A percentile compares a stretch with the other conserved stretches of the same genome.
These are phyloP conservation scores for Kwoniella shandongensis DNA, from an alignment of 768 basidiomycete species.

Conservation along the genomic window DNA sequence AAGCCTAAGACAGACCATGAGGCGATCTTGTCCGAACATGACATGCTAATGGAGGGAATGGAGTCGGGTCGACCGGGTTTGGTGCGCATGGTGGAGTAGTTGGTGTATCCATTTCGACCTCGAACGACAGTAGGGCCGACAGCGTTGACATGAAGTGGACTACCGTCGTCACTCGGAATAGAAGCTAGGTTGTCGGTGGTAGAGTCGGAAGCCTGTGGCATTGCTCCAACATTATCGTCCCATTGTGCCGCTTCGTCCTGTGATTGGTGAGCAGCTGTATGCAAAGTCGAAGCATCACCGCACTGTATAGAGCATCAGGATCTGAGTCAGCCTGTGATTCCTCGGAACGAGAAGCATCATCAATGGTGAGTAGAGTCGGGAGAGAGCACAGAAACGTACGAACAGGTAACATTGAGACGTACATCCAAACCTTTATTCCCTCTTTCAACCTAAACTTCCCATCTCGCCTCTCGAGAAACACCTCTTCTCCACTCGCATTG, in stretches of 20 bases:
- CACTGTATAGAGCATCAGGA: slow-evolving; percentile 58
- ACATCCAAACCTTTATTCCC: slow-evolving; percentile 63
- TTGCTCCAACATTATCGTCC: slow-evolving; percentile 24
- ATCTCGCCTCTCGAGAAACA: slow-evolving; percentile 19
- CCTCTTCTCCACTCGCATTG: background rate
- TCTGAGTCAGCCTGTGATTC: background rate
- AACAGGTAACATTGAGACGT: slow-evolving; percentile 72
- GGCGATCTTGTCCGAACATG: slow-evolving; percentile 93
- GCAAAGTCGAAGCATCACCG: slow-evolving; percentile 83
- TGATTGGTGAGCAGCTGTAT: slow-evolving; percentile 73
- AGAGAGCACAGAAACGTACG: background rate
- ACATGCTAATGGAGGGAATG: slow-evolving; percentile 77
- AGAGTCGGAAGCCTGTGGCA: background rate
- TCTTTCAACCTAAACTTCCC: slow-evolving; percentile 56
- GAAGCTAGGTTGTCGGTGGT: background rate
- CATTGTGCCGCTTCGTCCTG: slow-evolving; percentile 70
- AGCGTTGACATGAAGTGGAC: too few relatives aligned
- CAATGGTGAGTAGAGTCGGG: too few relatives aligned
- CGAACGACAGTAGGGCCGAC: slow-evolving; percentile 46
- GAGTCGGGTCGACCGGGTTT: slow-evolving; percentile 93
- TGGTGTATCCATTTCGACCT: slow-evolving; percentile 76
- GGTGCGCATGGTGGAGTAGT: slow-evolving; percentile 76
- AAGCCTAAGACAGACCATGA: slow-evolving; percentile 79
- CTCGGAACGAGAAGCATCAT: background rate
- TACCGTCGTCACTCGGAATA: too few relatives aligned